Base-by-base conservation (phyloP, 768 basidiomycete genomes). In the Collybia nuda region DNA sequence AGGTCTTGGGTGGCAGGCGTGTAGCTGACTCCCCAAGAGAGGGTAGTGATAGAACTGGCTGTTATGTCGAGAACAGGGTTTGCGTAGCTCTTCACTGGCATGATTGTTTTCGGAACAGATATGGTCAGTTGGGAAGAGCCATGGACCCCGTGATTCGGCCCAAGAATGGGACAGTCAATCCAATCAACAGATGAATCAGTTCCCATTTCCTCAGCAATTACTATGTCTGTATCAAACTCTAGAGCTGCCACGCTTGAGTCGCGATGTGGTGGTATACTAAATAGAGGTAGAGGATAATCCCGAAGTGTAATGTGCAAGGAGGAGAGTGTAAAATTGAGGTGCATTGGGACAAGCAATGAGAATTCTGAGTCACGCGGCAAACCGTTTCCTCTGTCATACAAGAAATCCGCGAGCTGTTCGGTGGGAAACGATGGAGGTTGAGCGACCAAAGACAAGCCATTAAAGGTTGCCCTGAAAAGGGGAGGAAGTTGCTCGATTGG, bases 21-120 rank as follows among this genome's bases (percentile, higher is more conserved):
- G 55, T 93, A 90, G 55, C 93, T 94, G 39, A 93, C 81, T 14
- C 90, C 90, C 94, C 95, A 98, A 14, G 87, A 82, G 54, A 97
- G 79, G 32, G 85, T 80, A 0, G 92, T 90, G 4, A 85, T 76
- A 26, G 72, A 75, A 18, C 78, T 68, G 4, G 87, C 82, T n/a
- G 74, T 70, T 42, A 97, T 78, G 17, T 77, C 75, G 56, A 98
- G 78, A 11, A 71, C 67, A 2, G 93, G 91, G 40, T 80, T 77
- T 1, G 90, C 89, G 60, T 95, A 97, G 6, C 87, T 90, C 69
- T 98, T 98, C 59, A 95, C 88, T 0, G 95, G 89, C 90, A 94
- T 96, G 50, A 93, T 86, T 0, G 93, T 95, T 67, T 95, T 97
- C 1, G 93, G 92, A 28, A 96, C 76, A 37, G 68, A 55, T 36